These are phyloP conservation scores for Starmerella stellata DNA, from an alignment of 805 yeast species.

Conservation along the genomic window DNA sequence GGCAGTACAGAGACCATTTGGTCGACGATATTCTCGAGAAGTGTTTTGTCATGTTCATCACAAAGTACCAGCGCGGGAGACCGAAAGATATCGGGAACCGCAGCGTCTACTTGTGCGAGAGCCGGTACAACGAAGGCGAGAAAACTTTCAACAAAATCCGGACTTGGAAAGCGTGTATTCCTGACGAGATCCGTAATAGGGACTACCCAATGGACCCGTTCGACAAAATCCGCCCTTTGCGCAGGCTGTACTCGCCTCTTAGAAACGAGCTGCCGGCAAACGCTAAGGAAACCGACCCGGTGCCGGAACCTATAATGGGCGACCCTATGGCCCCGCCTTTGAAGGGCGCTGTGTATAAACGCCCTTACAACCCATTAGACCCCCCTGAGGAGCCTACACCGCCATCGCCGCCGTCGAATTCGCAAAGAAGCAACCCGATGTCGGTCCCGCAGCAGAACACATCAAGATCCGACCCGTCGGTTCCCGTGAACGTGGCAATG, in stretches of 20 bases:
- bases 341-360: conserved; percentile 72
- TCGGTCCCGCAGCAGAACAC: not conserved
- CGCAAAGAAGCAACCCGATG: not conserved
- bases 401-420: conserved; percentile 18
- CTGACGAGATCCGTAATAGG: conserved; percentile 75
- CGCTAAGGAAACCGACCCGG: conserved; percentile 52
- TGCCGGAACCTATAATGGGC: conserved; percentile 69
- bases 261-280: conserved; percentile 56
- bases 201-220: conserved; percentile 35
- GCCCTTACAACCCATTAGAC: conserved; percentile 58
- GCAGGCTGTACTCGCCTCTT: conserved; percentile 68
- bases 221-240: conserved; percentile 60
- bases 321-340: conserved; percentile 84
- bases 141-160: conserved; percentile 84
- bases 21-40: conserved; percentile 81
- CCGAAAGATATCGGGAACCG: conserved; percentile 49
- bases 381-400: conserved; percentile 56
- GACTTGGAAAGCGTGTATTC: conserved; percentile 97
- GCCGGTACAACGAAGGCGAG: conserved; percentile 78
- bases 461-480: conserved; percentile 11
- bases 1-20: conserved; percentile 86
- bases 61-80: conserved; percentile 87
- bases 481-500: conserved; percentile 1
- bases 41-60: conserved; percentile 85
- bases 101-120: conserved; percentile 85